phyloP scores from a whole-genome alignment of 2,329 filamentous ascomycete species.

The Daldinia eschscholtzii region DNA sequence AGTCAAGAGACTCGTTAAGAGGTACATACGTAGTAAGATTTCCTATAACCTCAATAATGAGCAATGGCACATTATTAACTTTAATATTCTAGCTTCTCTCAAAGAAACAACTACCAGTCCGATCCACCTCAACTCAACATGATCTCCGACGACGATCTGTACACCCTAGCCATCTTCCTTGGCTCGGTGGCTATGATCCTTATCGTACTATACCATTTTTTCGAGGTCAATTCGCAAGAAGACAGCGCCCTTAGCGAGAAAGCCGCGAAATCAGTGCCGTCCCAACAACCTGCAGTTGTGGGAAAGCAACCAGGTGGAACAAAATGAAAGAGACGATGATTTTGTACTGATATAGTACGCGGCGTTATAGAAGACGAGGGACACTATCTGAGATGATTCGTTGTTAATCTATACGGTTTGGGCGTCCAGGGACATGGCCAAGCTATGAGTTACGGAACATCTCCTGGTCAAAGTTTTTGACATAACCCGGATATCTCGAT shows the following conservation, averaged over 20 bases:
- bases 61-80: constrained; percentile 24
- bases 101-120: constrained; percentile 36
- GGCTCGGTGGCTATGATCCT: constrained; percentile 90
- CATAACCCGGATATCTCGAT: constrained; percentile 11
- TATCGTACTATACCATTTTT: constrained; percentile 95
- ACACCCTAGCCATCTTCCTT: constrained; percentile 91
- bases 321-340: constrained; percentile 34
- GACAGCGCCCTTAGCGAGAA: constrained; percentile 47
- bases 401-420: background rate
- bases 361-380: constrained; percentile 6
- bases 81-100: constrained; percentile 29
- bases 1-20: constrained; percentile 8
- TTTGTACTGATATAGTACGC: background rate
- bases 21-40: constrained; percentile 18
- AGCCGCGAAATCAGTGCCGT: constrained; percentile 48
- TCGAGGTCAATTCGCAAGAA: constrained; percentile 86
- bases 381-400: constrained; percentile 1
- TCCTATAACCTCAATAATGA: constrained; percentile 13
- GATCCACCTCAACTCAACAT: constrained; percentile 67
- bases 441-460: background rate
- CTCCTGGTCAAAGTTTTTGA: constrained; percentile 3
- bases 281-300: constrained; percentile 44
- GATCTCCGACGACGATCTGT: constrained; percentile 95
- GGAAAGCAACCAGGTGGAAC: constrained; percentile 44
- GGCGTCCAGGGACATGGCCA: background rate